Conservation (phyloP, 768 basidiomycete species). For the Tylopilus vinaceipallidus region DNA sequence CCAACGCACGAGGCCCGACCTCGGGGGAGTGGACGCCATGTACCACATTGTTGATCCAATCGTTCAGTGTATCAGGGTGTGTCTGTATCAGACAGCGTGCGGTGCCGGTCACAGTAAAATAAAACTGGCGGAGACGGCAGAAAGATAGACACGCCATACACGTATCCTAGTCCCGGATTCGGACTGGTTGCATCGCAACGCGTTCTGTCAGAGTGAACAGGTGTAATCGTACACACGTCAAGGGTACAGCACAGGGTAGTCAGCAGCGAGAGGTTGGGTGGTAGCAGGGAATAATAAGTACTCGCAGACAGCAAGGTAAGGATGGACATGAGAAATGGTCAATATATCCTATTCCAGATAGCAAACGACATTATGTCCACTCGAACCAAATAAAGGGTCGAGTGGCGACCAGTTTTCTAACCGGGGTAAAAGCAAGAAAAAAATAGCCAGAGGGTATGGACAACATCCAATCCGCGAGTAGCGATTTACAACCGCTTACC, state of each 20-base stretch:
- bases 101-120: no score
- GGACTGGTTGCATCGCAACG: background rate
- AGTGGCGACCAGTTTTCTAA: background rate
- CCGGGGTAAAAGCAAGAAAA: background rate
- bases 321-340: background rate
- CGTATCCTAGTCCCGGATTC: background rate
- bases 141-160: background rate
- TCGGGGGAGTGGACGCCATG: no score
- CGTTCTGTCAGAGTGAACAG: background rate
- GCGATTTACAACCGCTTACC: background rate
- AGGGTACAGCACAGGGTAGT: background rate
- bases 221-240: background rate
- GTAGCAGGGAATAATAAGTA: background rate
- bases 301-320: background rate
- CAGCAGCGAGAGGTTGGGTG: background rate
- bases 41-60: no score
- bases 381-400: background rate
- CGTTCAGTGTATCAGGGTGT: no score
- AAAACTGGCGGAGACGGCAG: no score
- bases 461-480: background rate
- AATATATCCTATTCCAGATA: conserved; percentile 12
- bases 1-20: no score
- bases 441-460: background rate
- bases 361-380: background rate
- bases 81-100: background rate